A percentile compares a stretch with the other conserved stretches of the same genome.
phyloP scores from a whole-genome alignment of 495 filamentous ascomycete species.

The Elasticomyces elasticus region DNA sequence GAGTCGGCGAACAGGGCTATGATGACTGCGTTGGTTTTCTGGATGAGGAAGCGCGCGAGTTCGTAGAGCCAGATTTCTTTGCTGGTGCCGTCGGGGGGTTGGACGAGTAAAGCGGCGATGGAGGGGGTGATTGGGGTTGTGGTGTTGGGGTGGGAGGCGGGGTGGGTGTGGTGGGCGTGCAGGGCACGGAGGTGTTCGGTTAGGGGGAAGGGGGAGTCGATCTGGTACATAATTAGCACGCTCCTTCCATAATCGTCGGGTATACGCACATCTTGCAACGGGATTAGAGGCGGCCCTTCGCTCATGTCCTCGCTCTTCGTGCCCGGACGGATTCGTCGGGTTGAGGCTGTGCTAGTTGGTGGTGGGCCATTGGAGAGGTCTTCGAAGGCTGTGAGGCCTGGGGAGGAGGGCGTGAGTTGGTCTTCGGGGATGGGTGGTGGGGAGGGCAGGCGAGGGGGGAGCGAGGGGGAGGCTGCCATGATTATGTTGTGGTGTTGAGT shows the following conservation, averaged over 20 bases:
- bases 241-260: conserved; percentile 16
- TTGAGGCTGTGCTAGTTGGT: conserved; percentile 20
- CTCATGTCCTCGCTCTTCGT: conserved; percentile 85
- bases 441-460: conserved; percentile 77
- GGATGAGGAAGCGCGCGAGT: conserved; percentile 85
- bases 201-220: conserved; percentile 95
- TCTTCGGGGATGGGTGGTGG: conserved; percentile 86
- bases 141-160: conserved; percentile 53
- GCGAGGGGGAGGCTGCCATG: conserved; percentile 48
- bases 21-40: conserved; percentile 84
- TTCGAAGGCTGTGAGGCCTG: conserved; percentile 49
- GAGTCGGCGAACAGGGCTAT: conserved; percentile 83
- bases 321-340: conserved; percentile 76
- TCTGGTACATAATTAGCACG: conserved; percentile 17
- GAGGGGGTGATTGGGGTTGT: conserved; percentile 64
- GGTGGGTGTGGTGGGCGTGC: conserved; percentile 66
- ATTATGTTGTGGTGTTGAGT: not conserved
- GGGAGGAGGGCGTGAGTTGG: conserved; percentile 76
- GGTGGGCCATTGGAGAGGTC: conserved; percentile 32
- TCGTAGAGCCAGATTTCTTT: conserved; percentile 92
- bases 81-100: conserved; percentile 69
- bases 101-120: conserved; percentile 61
- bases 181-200: conserved; percentile 95
- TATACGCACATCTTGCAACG: conserved; percentile 62
- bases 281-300: conserved; percentile 77